Percentiles rank a stretch among this genome's conserved stretches.
phyloP scores from a whole-genome alignment of 148 eudicot genomes.

The Pouteria glomerata region DNA sequence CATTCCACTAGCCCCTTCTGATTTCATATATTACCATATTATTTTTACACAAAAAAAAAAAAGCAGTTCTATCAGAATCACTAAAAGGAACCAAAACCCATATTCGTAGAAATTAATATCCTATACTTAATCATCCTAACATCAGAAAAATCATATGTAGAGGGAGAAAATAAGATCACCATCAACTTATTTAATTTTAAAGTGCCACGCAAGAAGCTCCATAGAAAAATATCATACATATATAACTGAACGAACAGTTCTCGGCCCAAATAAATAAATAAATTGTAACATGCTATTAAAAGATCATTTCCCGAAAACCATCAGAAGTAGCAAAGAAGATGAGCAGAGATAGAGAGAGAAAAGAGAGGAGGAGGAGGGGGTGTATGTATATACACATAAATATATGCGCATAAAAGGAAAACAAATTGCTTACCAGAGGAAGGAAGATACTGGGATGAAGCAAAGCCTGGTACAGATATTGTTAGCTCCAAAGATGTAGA shows the following conservation, averaged over 20 bases:
- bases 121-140: background rate
- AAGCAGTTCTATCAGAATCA: too few species aligned
- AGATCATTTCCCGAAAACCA: background rate
- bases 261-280: background rate
- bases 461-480: conserved; percentile 30
- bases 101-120: background rate
- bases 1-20: conserved; percentile 13
- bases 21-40: too few species aligned
- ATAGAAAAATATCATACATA: background rate
- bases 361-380: too few species aligned
- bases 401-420: too few species aligned
- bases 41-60: background rate
- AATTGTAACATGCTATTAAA: too few species aligned
- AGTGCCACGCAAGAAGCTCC: conserved; percentile 1
- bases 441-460: too few species aligned
- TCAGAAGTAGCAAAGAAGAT: background rate
- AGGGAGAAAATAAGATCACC: background rate
- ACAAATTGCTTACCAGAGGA: too few species aligned
- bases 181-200: background rate
- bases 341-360: background rate
- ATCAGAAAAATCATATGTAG: background rate
- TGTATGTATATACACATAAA: background rate
- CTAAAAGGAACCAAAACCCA: too few species aligned
- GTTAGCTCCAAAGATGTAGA: conserved; percentile 30
- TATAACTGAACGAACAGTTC: background rate